Conservation (phyloP, 2,329 filamentous ascomycete genomes). For the Cercospora zeae-maydis region DNA sequence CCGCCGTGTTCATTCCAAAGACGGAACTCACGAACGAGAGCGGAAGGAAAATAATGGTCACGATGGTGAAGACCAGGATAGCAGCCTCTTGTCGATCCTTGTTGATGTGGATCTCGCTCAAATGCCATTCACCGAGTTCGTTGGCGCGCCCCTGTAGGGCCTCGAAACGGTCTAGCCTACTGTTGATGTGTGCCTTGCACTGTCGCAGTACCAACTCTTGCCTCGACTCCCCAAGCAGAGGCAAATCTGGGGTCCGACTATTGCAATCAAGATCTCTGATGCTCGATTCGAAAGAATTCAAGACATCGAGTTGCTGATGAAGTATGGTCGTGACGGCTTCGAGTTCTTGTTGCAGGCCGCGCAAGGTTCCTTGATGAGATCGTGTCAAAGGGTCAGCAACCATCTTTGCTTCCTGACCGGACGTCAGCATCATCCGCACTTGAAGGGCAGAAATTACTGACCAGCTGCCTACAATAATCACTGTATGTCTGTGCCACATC, state of each 20-base stretch:
- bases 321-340: constrained; percentile 12
- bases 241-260: not conserved
- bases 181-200: constrained; percentile 10
- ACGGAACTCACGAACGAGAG: constrained; percentile 43
- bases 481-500: constrained; percentile 14
- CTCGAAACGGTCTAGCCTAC: constrained; percentile 13
- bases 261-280: constrained; percentile 11
- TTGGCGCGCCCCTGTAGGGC: constrained; percentile 9
- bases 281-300: constrained; percentile 10
- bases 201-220: constrained; percentile 10
- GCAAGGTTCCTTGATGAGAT: constrained; percentile 13
- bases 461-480: constrained; percentile 12
- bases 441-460: not conserved
- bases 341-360: constrained; percentile 13
- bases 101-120: constrained; percentile 14
- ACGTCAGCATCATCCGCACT: not conserved
- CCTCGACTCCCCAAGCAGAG: not conserved
- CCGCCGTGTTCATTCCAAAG: constrained; percentile 44
- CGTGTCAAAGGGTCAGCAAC: constrained; percentile 10
- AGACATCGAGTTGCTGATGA: constrained; percentile 9
- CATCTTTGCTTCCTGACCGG: constrained; percentile 14
- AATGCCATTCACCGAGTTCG: constrained; percentile 16
- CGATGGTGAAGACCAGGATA: constrained; percentile 42
- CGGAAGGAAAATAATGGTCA: constrained; percentile 44
- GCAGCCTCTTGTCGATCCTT: constrained; percentile 17